These are phyloP conservation scores for Phalaenopsis hybrid DNA, from an alignment of 116 monocot species.

Conservation along the genomic window DNA sequence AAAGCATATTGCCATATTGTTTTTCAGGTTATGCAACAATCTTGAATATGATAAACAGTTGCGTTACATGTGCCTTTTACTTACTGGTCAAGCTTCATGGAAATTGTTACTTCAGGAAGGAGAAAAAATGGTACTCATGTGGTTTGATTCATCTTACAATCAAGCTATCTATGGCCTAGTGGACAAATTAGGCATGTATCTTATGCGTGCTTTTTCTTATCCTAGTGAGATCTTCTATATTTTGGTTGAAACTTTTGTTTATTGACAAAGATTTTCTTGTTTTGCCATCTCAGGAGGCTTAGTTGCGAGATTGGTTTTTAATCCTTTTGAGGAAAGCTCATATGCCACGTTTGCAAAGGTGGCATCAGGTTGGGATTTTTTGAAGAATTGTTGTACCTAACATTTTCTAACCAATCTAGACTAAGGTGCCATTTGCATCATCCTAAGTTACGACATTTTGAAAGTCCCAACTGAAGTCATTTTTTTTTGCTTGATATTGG, in stretches of 20 bases:
- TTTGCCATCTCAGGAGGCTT: conserved; percentile 65
- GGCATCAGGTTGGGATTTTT: conserved; percentile 61
- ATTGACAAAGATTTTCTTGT: background rate
- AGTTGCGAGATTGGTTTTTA: conserved; percentile 85
- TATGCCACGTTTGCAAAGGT: conserved; percentile 82
- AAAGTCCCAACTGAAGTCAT: no score
- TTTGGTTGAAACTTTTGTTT: conserved; percentile 2
- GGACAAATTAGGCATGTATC: conserved; percentile 66
- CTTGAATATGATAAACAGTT: conserved; percentile 52
- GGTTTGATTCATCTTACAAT: conserved; percentile 76
- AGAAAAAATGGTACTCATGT: conserved; percentile 79
- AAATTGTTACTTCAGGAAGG: conserved; percentile 93
- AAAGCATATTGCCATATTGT: background rate
- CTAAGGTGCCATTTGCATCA: no score
- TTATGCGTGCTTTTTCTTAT: background rate
- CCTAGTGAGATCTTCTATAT: background rate
- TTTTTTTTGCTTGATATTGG: no score
- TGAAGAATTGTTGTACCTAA: no score
- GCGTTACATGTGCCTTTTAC: conserved; percentile 53
- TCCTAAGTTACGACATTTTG: no score
- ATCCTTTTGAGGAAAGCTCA: conserved; percentile 90
- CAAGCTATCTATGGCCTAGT: conserved; percentile 91
- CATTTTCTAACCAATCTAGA: no score
- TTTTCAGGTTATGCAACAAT: conserved; percentile 36
- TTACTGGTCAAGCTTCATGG: conserved; percentile 60